These are phyloP conservation scores for Penicillium sp. DNA, from an alignment of 2,329 filamentous ascomycete genomes.

Conservation along the genomic window DNA sequence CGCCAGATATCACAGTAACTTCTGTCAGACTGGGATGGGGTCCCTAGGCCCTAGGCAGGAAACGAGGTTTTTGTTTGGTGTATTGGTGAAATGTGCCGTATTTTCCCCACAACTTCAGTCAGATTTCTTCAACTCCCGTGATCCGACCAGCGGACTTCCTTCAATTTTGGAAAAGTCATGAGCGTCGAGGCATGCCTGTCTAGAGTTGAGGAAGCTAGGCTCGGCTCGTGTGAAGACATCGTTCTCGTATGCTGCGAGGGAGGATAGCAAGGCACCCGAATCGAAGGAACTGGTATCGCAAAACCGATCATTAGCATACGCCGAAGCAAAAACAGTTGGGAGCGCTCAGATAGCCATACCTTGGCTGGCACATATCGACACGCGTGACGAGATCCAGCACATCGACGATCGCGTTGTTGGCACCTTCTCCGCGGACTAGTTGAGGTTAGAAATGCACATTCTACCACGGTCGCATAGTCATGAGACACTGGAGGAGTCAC, in stretches of 20 bases:
- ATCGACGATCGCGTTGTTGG: slow-evolving; percentile 57
- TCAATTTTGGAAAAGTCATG: slow-evolving; percentile 50
- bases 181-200: slow-evolving; percentile 55
- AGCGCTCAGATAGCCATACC: not conserved
- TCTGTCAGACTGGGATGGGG: not conserved
- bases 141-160: slow-evolving; percentile 38
- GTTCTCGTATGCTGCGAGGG: slow-evolving; percentile 41
- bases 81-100: too few relatives aligned
- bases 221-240: slow-evolving; percentile 44
- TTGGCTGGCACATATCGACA: slow-evolving; percentile 17
- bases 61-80: too few relatives aligned
- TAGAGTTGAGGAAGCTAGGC: slow-evolving; percentile 49
- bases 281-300: slow-evolving; percentile 8
- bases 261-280: slow-evolving; percentile 3
- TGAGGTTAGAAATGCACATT: not conserved
- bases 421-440: slow-evolving; percentile 56
- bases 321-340: not conserved
- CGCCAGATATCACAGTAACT: not conserved
- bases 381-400: slow-evolving; percentile 44
- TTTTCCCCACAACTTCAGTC: not conserved
- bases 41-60: too few relatives aligned
- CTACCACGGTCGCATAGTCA: not conserved
- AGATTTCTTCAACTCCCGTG: slow-evolving; percentile 24
- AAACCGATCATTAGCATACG: not conserved
- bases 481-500: slow-evolving; percentile 17